These are phyloP conservation scores for Candida tammaniensis DNA, from an alignment of 805 yeast species.

Conservation along the genomic window DNA sequence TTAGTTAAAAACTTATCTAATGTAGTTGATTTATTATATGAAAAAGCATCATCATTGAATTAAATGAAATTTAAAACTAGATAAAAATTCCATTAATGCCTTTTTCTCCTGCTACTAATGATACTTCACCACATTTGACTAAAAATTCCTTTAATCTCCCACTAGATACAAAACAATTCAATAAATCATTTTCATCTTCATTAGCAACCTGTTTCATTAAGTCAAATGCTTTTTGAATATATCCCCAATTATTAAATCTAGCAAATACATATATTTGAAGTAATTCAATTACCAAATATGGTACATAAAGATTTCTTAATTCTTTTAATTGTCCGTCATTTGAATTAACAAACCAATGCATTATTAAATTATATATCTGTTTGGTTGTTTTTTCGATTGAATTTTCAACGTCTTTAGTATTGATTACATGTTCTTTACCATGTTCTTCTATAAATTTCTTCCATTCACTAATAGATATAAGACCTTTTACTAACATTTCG, in stretches of 20 bases:
- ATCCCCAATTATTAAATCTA: conserved; percentile 37
- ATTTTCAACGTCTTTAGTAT: conserved; percentile 30
- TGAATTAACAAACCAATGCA: conserved; percentile 36
- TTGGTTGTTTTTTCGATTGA: conserved; percentile 34
- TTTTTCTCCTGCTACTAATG: conserved; percentile 46
- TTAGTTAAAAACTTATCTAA: conserved; percentile 81
- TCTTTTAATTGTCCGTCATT: conserved; percentile 38
- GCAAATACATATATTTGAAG: conserved; percentile 48
- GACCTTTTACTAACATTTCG: conserved; percentile 39
- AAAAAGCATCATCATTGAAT: conserved; percentile 77
- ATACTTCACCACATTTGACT: conserved; percentile 51
- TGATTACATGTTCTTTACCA: conserved; percentile 19
- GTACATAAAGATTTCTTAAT: conserved; percentile 68
- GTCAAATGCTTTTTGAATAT: conserved; percentile 54
- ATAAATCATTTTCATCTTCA: conserved; percentile 56
- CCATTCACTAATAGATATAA: conserved; percentile 53
- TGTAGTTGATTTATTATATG: conserved; percentile 88
- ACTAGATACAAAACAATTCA: conserved; percentile 56
- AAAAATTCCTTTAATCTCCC: conserved; percentile 57
- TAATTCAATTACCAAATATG: conserved; percentile 66
- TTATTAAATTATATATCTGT: conserved; percentile 26
- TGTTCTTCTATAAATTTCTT: conserved; percentile 28
- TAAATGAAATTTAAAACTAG: conserved; percentile 3
- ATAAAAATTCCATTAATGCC: conserved; percentile 47
- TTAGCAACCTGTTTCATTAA: conserved; percentile 66